These are phyloP conservation scores for Crithidia expoeki DNA, from an alignment of 208 protist species.

Conservation along the genomic window DNA sequence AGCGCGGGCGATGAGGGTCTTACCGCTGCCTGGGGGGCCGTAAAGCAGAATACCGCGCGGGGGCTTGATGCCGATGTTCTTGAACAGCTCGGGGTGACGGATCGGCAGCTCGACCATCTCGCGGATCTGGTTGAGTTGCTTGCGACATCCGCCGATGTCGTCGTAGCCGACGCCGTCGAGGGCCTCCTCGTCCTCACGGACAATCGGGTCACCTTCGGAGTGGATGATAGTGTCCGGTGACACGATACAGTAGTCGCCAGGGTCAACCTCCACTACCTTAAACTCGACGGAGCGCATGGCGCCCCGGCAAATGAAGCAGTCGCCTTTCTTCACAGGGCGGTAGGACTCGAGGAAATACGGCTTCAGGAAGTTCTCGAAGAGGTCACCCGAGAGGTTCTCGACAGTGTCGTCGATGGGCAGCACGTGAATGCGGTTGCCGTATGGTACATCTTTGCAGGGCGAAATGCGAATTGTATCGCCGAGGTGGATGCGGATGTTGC, in stretches of 20 bases:
- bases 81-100: constrained; percentile 98
- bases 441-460: constrained; percentile 97
- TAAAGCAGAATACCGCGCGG: constrained; percentile 98
- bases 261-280: constrained; percentile 99
- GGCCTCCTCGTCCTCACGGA: constrained; percentile 99
- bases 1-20: constrained; percentile 99
- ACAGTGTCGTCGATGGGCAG: constrained; percentile 99
- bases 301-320: constrained; percentile 97
- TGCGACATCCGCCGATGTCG: constrained; percentile 99
- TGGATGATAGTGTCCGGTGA: constrained; percentile 99
- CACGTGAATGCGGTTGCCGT: constrained; percentile 99
- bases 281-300: constrained; percentile 99
- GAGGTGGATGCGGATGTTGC: constrained; percentile 98
- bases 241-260: constrained; percentile 98
- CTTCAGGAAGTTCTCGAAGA: constrained; percentile 99
- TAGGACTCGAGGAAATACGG: constrained; percentile 99
- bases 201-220: constrained; percentile 99
- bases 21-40: constrained; percentile 99
- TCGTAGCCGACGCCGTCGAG: constrained; percentile 97
- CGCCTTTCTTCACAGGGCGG: constrained; percentile 99
- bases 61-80: constrained; percentile 98
- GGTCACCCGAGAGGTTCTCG: constrained; percentile 98
- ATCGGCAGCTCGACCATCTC: constrained; percentile 99
- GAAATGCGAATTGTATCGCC: constrained; percentile 98
- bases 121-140: constrained; percentile 99